Evolutionary conservation across 1,284 basidiomycete genomes (phyloP).

Genomic region (Malassezia globosa): DNA sequence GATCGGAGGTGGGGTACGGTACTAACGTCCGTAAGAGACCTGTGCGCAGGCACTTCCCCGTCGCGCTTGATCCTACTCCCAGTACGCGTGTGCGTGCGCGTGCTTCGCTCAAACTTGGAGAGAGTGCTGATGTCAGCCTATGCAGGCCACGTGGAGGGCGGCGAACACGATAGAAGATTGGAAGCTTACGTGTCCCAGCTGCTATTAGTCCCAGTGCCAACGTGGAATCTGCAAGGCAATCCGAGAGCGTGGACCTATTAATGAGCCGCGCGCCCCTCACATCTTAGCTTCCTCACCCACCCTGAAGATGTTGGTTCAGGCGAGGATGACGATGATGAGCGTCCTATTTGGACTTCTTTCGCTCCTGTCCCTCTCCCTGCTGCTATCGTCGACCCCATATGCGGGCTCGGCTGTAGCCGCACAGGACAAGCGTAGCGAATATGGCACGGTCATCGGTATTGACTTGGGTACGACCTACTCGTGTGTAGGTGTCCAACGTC

Average conservation of each 20-base stretch:
- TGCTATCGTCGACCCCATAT: conserved; percentile 10
- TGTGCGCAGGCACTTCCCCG: too few relatives aligned
- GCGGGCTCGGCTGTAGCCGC: conserved; percentile 36
- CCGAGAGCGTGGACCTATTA: conserved; percentile 1
- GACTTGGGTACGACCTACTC: conserved; percentile 56
- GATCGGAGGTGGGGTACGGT: too few relatives aligned
- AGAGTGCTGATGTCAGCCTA: background rate
- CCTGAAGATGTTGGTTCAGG: conserved; percentile 7
- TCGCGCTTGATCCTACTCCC: too few relatives aligned
- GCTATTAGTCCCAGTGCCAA: conserved; percentile 3
- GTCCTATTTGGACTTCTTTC: conserved; percentile 8
- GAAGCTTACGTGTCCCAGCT: conserved; percentile 10
- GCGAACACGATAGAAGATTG: conserved; percentile 17
- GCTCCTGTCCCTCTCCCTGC: conserved; percentile 12
- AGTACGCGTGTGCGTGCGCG: too few relatives aligned
- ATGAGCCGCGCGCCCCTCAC: background rate
- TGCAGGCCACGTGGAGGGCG: conserved; percentile 5
- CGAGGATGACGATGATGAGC: conserved; percentile 14
- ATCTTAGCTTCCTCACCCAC: background rate
- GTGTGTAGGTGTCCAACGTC: conserved; percentile 66
- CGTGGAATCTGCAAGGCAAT: conserved; percentile 13
- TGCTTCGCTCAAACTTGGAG: too few relatives aligned
- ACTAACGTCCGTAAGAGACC: too few relatives aligned
- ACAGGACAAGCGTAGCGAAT: conserved; percentile 48
- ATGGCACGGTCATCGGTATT: conserved; percentile 78